Percentiles rank a stretch among this genome's conserved stretches.
Conservation (phyloP, 306 rosid species). For the Arachis hypogaea region DNA sequence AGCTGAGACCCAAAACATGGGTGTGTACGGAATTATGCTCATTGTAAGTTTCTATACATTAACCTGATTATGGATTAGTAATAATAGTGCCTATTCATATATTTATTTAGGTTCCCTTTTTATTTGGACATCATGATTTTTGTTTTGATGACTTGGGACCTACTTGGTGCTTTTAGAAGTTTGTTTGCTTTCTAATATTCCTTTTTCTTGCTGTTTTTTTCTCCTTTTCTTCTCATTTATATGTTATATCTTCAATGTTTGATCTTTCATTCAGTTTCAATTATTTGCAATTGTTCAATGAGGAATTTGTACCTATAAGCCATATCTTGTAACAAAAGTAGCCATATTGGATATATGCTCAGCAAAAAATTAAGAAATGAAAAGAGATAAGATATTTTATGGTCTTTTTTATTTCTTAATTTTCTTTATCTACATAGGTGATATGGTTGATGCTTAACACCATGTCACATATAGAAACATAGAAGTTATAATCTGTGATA, state of each 20-base stretch:
- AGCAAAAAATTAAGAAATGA: background rate
- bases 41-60: slow-evolving; percentile 57
- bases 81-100: background rate
- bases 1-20: slow-evolving; percentile 61
- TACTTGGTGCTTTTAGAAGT: slow-evolving; percentile 11
- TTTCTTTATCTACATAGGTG: background rate
- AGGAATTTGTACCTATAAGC: background rate
- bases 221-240: background rate
- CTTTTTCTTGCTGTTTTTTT: background rate
- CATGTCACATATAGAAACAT: background rate
- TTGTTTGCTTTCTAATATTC: background rate
- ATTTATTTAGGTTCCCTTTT: slow-evolving; percentile 1
- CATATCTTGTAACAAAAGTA: background rate
- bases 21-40: slow-evolving; percentile 70
- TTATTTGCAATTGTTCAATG: background rate
- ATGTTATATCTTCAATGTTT: background rate
- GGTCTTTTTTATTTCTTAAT: slow-evolving; percentile 6
- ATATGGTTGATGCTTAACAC: slow-evolving; percentile 1
- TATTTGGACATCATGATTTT: background rate
- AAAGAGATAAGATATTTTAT: background rate
- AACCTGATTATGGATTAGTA: slow-evolving; percentile 6
- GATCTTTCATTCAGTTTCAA: background rate
- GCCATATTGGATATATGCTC: background rate
- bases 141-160: background rate
- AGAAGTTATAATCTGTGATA: background rate